These are phyloP conservation scores for Mortierella sp. DNA, from an alignment of 371 early-diverging fungal species.

Conservation along the genomic window DNA sequence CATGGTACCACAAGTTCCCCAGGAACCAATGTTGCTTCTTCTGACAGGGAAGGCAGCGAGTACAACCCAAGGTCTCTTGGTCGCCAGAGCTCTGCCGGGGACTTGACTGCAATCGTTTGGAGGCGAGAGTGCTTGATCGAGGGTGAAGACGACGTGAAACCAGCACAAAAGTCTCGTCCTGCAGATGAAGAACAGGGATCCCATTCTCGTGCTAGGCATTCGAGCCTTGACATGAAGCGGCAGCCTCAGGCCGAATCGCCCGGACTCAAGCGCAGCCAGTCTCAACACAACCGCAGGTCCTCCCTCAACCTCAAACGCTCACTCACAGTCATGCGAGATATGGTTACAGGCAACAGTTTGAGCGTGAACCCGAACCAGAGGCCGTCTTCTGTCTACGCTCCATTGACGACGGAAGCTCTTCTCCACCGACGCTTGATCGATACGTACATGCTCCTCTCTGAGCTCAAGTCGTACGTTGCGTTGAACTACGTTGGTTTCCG, in stretches of 20 bases:
- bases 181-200: background rate
- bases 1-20: slow-evolving; percentile 3
- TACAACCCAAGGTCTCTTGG: slow-evolving; percentile 27
- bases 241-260: slow-evolving; percentile 3
- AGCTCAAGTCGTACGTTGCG: slow-evolving; percentile 91
- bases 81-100: slow-evolving; percentile 33
- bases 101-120: slow-evolving; percentile 53
- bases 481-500: slow-evolving; percentile 95
- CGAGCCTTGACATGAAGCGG: slow-evolving; percentile 9
- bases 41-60: slow-evolving; percentile 32
- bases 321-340: slow-evolving; percentile 26
- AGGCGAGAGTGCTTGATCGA: slow-evolving; percentile 48
- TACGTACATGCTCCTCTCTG: slow-evolving; percentile 64
- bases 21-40: slow-evolving; percentile 14
- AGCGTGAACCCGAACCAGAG: slow-evolving; percentile 33
- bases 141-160: slow-evolving; percentile 19
- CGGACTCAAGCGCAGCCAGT: slow-evolving; percentile 9
- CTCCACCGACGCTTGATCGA: slow-evolving; percentile 49
- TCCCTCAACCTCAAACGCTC: slow-evolving; percentile 13
- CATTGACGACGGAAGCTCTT: slow-evolving; percentile 45
- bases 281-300: background rate
- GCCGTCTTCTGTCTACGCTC: slow-evolving; percentile 34
- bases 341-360: slow-evolving; percentile 22
- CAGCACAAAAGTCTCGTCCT: slow-evolving; percentile 6
- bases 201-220: background rate